Evolutionary conservation across 257 asterid species (phyloP).

Genomic region (Primulina huaijiensis): DNA sequence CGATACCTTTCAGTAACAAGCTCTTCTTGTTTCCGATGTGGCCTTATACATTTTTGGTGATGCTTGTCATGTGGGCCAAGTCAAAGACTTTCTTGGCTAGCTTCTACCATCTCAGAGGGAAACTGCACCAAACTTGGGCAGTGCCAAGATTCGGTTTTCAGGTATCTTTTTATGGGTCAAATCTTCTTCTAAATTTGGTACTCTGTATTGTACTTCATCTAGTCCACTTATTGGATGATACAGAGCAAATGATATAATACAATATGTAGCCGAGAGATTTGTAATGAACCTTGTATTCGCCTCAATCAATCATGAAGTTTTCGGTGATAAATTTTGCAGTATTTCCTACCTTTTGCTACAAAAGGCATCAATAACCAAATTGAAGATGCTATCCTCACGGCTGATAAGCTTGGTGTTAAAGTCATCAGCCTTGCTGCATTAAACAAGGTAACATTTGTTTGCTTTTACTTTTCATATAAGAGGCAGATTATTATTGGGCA

Average conservation of each 20-base stretch:
- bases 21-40: slow-evolving; percentile 72
- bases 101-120: slow-evolving; percentile 75
- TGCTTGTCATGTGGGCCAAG: slow-evolving; percentile 85
- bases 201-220: neutral
- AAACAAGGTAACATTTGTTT: slow-evolving; percentile 57
- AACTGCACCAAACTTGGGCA: slow-evolving; percentile 69
- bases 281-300: neutral
- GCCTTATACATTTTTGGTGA: slow-evolving; percentile 52
- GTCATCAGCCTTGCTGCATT: slow-evolving; percentile 95
- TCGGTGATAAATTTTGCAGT: slow-evolving; percentile 51
- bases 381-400: slow-evolving; percentile 88
- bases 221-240: neutral
- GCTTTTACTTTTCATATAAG: neutral
- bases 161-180: slow-evolving; percentile 32
- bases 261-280: neutral
- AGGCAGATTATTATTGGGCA: no score
- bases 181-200: neutral
- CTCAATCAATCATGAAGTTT: neutral
- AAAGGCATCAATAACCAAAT: slow-evolving; percentile 84
- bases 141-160: slow-evolving; percentile 95
- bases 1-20: slow-evolving; percentile 60
- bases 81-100: slow-evolving; percentile 68
- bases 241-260: neutral
- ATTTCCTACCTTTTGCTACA: slow-evolving; percentile 85
- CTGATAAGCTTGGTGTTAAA: slow-evolving; percentile 83